Evolutionary conservation across 2,329 filamentous ascomycete species (phyloP), one percentile per base, ranked within the genome.

Genomic region (Aspergillus flavus): DNA sequence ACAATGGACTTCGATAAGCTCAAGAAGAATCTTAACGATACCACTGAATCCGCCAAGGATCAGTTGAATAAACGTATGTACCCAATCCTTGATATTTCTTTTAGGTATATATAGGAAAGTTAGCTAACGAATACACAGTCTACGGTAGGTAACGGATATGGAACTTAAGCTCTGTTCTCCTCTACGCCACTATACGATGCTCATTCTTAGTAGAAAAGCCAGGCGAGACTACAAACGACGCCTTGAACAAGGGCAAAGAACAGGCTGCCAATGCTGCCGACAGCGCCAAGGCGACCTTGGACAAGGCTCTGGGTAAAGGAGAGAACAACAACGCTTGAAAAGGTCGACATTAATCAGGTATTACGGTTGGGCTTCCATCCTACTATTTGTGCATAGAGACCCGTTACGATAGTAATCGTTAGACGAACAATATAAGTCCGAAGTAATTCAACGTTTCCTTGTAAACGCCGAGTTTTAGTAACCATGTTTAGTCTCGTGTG

Each of bases 201-300:
- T 39, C 4, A 55, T 55, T 16, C 52, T 12, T 2, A 39, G n/a
- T 6, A 55, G 52, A 55, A 19, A 55, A 55, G 21, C 52, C 52
- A 26, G 19, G 14, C 10, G 52, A 55, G 19, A 36, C 52, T 4
- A 19, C 52, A 6, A 36, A 23, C 9, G 36, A 54, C 4, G 48
- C 26, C n/a, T 19, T 43, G 34, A 43, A 54, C 21, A 54, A 62
- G 53, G 60, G 60, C 55, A 58, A 62, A 39, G 60, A 62, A 16
- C 60, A 62, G 55, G 55, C 46, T 14, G 34, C 45, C 26, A 58
- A 55, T 9, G 56, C 56, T 7, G 36, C 48, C 28, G 60, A 62
- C 21, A 58, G 48, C n/a, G 60, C 60, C 16, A 58, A 54, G 55
- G 26, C 57, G 39, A 41, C 30, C n/a, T 21, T 43, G 23, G 45